A percentile compares a stretch with the other conserved stretches of the same genome.
phyloP scores from a whole-genome alignment of 345 rosid species.

The Salix udensis region DNA sequence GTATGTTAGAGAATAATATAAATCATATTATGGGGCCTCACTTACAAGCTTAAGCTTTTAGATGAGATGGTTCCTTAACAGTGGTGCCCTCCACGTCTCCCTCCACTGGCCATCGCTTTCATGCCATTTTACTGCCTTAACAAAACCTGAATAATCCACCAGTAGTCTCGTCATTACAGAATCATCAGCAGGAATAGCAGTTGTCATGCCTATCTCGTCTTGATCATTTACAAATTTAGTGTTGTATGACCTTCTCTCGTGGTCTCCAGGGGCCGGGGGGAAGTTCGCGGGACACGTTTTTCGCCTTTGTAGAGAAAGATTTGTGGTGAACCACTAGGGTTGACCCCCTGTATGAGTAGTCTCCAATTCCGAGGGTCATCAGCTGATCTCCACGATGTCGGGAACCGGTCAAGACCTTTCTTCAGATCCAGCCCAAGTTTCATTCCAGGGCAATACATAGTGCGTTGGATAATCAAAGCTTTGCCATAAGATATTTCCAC shows the following conservation, averaged over 20 bases:
- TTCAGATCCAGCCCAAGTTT: background rate
- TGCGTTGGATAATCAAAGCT: background rate
- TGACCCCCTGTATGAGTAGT: background rate
- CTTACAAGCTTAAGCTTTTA: too few relatives aligned
- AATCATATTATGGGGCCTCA: too few relatives aligned
- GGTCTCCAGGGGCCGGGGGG: background rate
- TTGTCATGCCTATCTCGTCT: background rate
- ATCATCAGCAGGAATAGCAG: background rate
- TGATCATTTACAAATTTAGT: background rate
- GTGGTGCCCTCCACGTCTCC: background rate
- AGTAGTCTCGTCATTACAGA: background rate
- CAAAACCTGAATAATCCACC: conserved; percentile 2
- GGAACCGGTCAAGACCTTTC: background rate
- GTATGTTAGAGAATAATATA: too few relatives aligned
- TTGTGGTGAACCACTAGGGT: background rate
- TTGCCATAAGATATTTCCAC: background rate
- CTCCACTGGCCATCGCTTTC: background rate
- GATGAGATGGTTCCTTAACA: too few relatives aligned
- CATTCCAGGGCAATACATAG: background rate
- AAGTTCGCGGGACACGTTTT: background rate
- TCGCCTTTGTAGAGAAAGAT: background rate
- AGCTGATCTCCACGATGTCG: background rate
- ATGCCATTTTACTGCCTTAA: conserved; percentile 8
- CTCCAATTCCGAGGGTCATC: background rate
- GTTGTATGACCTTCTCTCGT: background rate